Base-by-base conservation (phyloP, 768 basidiomycete genomes). In the Chalciporus sphaerocephalus region DNA sequence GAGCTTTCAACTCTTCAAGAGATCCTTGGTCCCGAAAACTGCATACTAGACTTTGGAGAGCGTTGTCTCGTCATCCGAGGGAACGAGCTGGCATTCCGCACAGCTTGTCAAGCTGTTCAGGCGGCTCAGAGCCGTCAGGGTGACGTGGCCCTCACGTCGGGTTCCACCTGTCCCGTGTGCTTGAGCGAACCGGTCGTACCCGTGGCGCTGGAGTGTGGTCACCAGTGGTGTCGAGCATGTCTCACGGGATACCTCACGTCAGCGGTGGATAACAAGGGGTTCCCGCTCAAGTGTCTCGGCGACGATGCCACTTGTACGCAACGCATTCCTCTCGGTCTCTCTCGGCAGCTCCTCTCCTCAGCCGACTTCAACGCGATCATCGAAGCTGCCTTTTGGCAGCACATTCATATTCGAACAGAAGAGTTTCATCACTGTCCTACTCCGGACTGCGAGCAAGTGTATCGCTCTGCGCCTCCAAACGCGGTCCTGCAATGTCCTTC, bases 401-500 rank as follows among this genome's bases (percentile, higher is more conserved):
- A 89, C 56, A 69, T 87, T 16, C 78, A 82, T 47, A 64, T 75
- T 2, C 75, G 75, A 28, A 71, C 84, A 0, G 65, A 72, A 7
- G 83, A 88, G 46, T 84, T 85, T 53, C 74, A 78, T 47, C 83
- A 80, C 53, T 92, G 89, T 63, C 88, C 89, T 0, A 83, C 87
- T 0, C 83, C 89, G 0, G 85, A 91, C 58, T 92, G 89, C 54
- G 69, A 70, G 0, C 83, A 88, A 54, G 72, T 89, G 6, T 92
- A 91, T 58, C 80, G 86, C 21, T 57, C 73, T 2, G 75, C 73
- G 0, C 67, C 74, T 1, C 62, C 60, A 10, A 76, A 76, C 17
- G 69, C 74, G 5, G 67, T 76, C 8, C 60, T 88, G 27, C 82
- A 82, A 43, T 90, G 87, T 42, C 85, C 85, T 1, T 79, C 80